Evolutionary conservation across 169 alveolate genomes (phyloP).

Genomic region (Plasmodium gonderi): DNA sequence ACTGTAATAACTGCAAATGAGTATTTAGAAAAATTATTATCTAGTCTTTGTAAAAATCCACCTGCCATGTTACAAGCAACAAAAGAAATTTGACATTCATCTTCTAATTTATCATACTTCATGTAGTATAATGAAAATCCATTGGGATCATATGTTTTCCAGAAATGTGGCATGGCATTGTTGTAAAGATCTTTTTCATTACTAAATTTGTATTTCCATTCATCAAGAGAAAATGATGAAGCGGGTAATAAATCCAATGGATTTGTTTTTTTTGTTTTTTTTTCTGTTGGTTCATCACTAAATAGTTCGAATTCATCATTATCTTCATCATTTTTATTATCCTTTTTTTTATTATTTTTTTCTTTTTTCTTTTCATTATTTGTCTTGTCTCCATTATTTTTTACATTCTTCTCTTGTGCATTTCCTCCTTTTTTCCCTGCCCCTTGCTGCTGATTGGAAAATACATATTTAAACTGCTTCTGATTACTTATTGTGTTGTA

Average conservation of each 20-base stretch:
- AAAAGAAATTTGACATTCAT: conserved; percentile 93
- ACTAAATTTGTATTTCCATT: conserved; percentile 95
- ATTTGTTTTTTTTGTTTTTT: conserved; percentile 81
- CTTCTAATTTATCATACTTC: conserved; percentile 95
- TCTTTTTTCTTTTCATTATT: conserved; percentile 65
- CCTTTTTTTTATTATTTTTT: conserved; percentile 76
- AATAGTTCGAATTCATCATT: conserved; percentile 37
- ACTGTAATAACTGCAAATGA: conserved; percentile 96
- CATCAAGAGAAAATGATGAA: conserved; percentile 90
- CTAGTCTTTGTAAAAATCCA: conserved; percentile 96
- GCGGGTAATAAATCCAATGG: conserved; percentile 93
- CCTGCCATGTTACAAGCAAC: conserved; percentile 93
- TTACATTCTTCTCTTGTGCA: conserved; percentile 61
- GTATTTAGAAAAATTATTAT: conserved; percentile 91
- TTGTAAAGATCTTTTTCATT: conserved; percentile 91
- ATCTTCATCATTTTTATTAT: background rate
- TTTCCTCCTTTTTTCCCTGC: conserved; percentile 49
- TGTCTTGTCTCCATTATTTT: conserved; percentile 29
- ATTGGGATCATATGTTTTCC: conserved; percentile 89
- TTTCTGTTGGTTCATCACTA: conserved; percentile 77
- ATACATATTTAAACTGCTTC: conserved; percentile 73
- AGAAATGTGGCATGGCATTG: conserved; percentile 92
- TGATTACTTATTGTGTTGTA: conserved; percentile 64
- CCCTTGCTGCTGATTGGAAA: conserved; percentile 57
- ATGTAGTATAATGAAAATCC: conserved; percentile 94